phyloP scores from a whole-genome alignment of 2,329 filamentous ascomycete genomes.

The Trichocomaceae sp. region DNA sequence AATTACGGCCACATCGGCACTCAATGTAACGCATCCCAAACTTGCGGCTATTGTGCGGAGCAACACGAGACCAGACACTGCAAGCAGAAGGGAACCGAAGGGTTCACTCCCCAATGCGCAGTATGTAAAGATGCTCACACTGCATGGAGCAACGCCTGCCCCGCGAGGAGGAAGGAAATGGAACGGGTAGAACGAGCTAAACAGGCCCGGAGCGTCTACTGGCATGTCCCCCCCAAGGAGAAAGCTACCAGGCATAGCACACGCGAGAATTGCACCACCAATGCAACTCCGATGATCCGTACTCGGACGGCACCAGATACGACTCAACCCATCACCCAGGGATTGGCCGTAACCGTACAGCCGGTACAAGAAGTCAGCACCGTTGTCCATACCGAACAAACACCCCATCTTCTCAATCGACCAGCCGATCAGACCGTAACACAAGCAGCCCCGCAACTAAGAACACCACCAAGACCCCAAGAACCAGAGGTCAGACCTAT shows the following conservation, averaged over 20 bases:
- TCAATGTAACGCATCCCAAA: slow-evolving; percentile 19
- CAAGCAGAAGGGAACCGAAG: slow-evolving; percentile 13
- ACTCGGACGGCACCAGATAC: too few species aligned
- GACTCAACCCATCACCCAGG: too few species aligned
- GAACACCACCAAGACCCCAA: too few species aligned
- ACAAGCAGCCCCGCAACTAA: too few species aligned
- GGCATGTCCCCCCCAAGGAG: not conserved
- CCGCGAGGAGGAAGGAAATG: slow-evolving; percentile 21
- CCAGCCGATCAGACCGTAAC: too few species aligned
- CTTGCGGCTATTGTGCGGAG: slow-evolving; percentile 21
- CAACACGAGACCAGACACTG: slow-evolving; percentile 20
- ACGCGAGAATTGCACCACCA: too few species aligned
- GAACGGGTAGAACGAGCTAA: not conserved
- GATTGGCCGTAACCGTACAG: too few species aligned
- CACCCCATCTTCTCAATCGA: too few species aligned
- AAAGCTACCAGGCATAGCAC: not conserved
- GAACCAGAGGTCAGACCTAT: too few species aligned
- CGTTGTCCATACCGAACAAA: too few species aligned
- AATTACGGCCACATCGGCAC: slow-evolving; percentile 21
- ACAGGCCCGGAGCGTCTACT: not conserved
- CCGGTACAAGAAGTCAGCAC: too few species aligned
- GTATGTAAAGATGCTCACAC: slow-evolving; percentile 22
- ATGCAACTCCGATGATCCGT: too few species aligned
- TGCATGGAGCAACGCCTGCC: slow-evolving; percentile 23
- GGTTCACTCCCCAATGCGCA: slow-evolving; percentile 19